Base-by-base conservation (phyloP, 306 rosid genomes). In the Lathyrus aphaca region DNA sequence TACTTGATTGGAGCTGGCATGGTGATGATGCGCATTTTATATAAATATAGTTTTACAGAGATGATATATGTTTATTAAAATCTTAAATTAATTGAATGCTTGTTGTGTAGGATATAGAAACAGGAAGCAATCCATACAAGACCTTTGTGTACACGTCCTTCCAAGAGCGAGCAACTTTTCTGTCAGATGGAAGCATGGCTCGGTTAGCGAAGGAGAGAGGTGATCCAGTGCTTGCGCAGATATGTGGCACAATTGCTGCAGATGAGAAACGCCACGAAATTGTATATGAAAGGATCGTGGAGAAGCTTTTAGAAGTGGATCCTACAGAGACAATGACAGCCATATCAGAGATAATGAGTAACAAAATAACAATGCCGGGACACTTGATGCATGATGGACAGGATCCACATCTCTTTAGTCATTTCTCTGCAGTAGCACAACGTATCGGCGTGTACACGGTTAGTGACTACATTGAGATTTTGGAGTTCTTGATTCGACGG, bases 221-320 rank as follows among this genome's bases (percentile, higher is more conserved):
- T 19, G 68, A 63, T 39, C 51, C 11, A 39, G 51, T 42, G 7
- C 51, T 63, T 40, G 35, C 68, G 0, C 37, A 10, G 6, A 63
- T 64, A 38, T 61, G 49, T 3, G 49, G 49, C 9, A 38, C 67
- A 7, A 61, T 38, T 11, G 51, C 21, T 1, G 17, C 68, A 1
- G 53, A 62, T 25, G 51, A 62, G 50, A 62, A 62, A 11, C 45
- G 37, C 2, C 35, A 62, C 10, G 68, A 39, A 35, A 62, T 10
- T 63, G 68, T 51, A 11, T 63, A 42, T 7, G 53, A 2, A 53
- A 40, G 51, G 18, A 63, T 40, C 0, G 68, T 63, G 10, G 51
- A 63, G 35, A 63, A 63, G 35, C 51, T 63, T 63, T 12, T 40
- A 3, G 68, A 63, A 23, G n/a, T n/a, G n/a, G n/a, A n/a, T n/a